phyloP scores from a whole-genome alignment of 2,329 filamentous ascomycete species.

The Coniochaeta prunicola region DNA sequence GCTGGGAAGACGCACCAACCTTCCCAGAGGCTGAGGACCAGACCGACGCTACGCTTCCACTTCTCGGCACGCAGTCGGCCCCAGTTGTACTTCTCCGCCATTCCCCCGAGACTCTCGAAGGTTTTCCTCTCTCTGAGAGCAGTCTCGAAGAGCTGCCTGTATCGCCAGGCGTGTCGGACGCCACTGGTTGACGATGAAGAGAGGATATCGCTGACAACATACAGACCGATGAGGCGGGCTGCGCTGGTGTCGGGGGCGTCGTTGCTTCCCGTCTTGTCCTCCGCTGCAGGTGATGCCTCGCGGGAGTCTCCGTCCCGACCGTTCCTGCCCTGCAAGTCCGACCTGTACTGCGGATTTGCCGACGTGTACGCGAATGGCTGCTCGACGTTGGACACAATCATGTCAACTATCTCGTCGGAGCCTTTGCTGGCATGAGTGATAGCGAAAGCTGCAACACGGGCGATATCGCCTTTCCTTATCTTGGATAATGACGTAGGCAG shows the following conservation, averaged over 20 bases:
- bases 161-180: slow-evolving; percentile 80
- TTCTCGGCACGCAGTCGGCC: slow-evolving; percentile 76
- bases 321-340: slow-evolving; percentile 29
- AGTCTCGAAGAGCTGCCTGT: slow-evolving; percentile 70
- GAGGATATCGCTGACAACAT: slow-evolving; percentile 70
- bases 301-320: slow-evolving; percentile 26
- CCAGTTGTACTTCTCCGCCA: slow-evolving; percentile 69
- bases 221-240: slow-evolving; percentile 73
- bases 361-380: slow-evolving; percentile 67
- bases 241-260: slow-evolving; percentile 56
- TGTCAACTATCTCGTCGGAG: slow-evolving; percentile 83
- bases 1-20: slow-evolving; percentile 67
- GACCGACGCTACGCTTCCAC: slow-evolving; percentile 70
- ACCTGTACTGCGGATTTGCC: slow-evolving; percentile 53
- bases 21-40: slow-evolving; percentile 65
- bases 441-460: slow-evolving; percentile 78
- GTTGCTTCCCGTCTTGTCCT: slow-evolving; percentile 30
- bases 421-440: slow-evolving; percentile 80
- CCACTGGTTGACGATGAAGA: slow-evolving; percentile 69
- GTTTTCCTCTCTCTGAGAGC: slow-evolving; percentile 60
- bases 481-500: slow-evolving; percentile 69
- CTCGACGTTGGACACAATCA: slow-evolving; percentile 76
- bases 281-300: slow-evolving; percentile 26
- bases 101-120: slow-evolving; percentile 67
- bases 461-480: slow-evolving; percentile 78